Percentiles rank a stretch among this genome's conserved stretches.
These are phyloP conservation scores for Calvatia gigantea DNA, from an alignment of 768 basidiomycete species.

Conservation along the genomic window DNA sequence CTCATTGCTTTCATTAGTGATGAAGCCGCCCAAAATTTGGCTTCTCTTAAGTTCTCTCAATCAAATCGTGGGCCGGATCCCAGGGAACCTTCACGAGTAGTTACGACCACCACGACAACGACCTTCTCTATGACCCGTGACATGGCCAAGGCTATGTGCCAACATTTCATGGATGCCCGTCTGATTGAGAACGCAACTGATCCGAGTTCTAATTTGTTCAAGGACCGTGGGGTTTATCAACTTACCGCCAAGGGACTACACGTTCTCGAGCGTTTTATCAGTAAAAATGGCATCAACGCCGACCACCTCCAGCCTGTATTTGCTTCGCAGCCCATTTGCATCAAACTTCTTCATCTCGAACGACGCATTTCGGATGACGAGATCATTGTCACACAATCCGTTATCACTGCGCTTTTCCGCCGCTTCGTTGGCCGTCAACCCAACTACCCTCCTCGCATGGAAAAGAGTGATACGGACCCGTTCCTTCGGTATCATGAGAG, in stretches of 20 bases:
- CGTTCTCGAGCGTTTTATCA: conserved; percentile 98
- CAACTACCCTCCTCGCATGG: conserved; percentile 61
- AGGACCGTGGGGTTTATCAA: conserved; percentile 94
- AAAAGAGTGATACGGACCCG: conserved; percentile 46
- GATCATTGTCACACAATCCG: conserved; percentile 91
- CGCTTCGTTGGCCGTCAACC: conserved; percentile 89
- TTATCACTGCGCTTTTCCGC: conserved; percentile 92
- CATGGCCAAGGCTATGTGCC: conserved; percentile 99
- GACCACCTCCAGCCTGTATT: conserved; percentile 91
- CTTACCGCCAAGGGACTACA: conserved; percentile 98
- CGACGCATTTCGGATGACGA: conserved; percentile 91
- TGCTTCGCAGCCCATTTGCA: conserved; percentile 89
- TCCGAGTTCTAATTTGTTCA: conserved; percentile 85
- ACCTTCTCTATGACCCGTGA: conserved; percentile 99
- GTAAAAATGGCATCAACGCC: conserved; percentile 96
- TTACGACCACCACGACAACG: conserved; percentile 98
- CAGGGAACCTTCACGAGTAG: conserved; percentile 94
- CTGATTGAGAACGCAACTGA: conserved; percentile 97
- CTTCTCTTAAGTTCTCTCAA: conserved; percentile 97
- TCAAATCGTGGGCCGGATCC: conserved; percentile 98
- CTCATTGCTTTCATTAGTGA: conserved; percentile 52
- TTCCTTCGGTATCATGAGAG: conserved; percentile 78
- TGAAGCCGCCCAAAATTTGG: conserved; percentile 90
- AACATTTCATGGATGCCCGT: conserved; percentile 99
- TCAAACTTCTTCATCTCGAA: conserved; percentile 97